Evolutionary conservation across 805 yeast species (phyloP).

Genomic region (Starmerella davenportii): DNA sequence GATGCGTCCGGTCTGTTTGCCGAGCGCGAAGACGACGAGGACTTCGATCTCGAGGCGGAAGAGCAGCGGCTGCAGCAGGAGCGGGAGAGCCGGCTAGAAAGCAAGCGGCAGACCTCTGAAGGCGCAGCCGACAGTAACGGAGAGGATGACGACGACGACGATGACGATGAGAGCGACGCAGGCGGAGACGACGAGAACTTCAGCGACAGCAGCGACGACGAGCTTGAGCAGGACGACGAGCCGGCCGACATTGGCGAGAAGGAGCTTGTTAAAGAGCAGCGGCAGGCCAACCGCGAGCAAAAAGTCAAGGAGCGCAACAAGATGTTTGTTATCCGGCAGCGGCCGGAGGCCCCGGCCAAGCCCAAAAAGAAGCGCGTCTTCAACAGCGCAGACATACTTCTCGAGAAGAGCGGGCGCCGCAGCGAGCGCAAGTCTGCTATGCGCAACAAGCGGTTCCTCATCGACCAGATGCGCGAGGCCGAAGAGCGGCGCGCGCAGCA

Average conservation of each 20-base stretch:
- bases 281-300: conserved; percentile 18
- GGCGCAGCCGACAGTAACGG: not conserved
- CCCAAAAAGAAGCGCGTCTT: conserved; percentile 11
- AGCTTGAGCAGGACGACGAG: conserved; percentile 29
- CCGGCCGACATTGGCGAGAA: conserved; percentile 54
- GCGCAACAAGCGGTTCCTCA: conserved; percentile 57
- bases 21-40: conserved; percentile 28
- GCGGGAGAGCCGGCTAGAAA: not conserved
- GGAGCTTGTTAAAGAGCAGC: conserved; percentile 32
- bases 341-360: conserved; percentile 16
- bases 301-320: conserved; percentile 20
- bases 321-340: conserved; percentile 22
- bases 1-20: conserved; percentile 50
- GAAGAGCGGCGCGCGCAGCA: conserved; percentile 36
- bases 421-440: conserved; percentile 66
- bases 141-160: conserved; percentile 3
- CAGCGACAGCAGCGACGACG: conserved; percentile 26
- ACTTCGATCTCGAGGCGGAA: conserved; percentile 24
- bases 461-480: conserved; percentile 48
- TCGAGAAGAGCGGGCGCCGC: conserved; percentile 28
- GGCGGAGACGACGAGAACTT: conserved; percentile 21
- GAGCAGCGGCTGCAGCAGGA: conserved; percentile 6
- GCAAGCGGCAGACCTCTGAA: conserved; percentile 1
- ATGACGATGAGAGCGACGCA: conserved; percentile 10
- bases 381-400: conserved; percentile 20